A percentile compares a stretch with the other conserved stretches of the same genome.
phyloP scores from a whole-genome alignment of 2,329 filamentous ascomycete species.

The Colletotrichum sp. region DNA sequence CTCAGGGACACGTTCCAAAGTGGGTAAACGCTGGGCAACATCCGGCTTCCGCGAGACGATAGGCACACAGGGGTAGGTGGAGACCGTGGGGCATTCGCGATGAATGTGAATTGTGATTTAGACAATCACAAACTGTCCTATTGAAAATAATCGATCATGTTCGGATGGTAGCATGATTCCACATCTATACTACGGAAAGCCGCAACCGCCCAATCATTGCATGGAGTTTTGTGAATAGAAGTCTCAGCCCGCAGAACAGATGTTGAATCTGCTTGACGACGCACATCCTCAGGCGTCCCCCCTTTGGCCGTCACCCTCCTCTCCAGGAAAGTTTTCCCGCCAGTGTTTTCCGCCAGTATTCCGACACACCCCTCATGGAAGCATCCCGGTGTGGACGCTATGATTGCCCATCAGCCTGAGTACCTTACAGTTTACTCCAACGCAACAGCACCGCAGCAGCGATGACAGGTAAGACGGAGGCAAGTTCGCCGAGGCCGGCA shows the following conservation, averaged over 20 bases:
- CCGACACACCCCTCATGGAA: background rate
- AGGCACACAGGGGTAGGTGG: background rate
- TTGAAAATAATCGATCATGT: background rate
- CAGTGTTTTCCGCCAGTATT: background rate
- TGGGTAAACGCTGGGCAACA: background rate
- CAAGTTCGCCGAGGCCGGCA: conserved; percentile 74
- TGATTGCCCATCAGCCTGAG: background rate
- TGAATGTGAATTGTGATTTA: background rate
- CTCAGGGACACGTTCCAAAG: background rate
- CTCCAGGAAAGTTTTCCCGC: background rate
- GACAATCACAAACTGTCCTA: background rate
- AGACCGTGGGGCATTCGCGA: background rate
- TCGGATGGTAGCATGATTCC: background rate
- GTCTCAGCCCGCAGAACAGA: background rate
- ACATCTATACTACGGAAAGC: background rate
- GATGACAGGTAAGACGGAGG: conserved; percentile 76
- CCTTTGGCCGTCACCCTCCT: background rate
- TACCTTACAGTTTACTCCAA: conserved; percentile 38
- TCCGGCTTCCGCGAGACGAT: background rate
- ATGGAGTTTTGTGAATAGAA: background rate
- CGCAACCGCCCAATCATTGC: background rate
- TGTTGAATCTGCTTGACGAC: conserved; percentile 4
- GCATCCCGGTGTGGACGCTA: background rate
- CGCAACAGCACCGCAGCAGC: conserved; percentile 56
- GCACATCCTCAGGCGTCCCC: conserved; percentile 5